Evolutionary conservation across 106 monocot species (phyloP), one percentile per base, ranked within the genome.

Genomic region (Dendrobium nobile): DNA sequence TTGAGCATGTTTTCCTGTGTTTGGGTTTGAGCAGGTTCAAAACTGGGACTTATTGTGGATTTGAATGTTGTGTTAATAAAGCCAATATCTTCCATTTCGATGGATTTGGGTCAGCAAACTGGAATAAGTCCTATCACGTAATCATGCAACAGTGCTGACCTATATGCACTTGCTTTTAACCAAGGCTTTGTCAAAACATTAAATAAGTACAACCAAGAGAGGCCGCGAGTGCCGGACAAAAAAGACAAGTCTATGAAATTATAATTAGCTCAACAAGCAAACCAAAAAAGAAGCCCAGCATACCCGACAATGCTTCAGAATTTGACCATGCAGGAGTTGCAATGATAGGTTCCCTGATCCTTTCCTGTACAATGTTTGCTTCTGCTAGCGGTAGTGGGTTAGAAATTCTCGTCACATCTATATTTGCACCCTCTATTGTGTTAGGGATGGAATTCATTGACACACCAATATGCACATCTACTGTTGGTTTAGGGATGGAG

Each of bases 261-360:
- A 70, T 37, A 15, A 33, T 16, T 70, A 37, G 70, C 37, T 33
- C 70, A 37, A 70, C n/a, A 61, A 37, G 16, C 70, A 70, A 33
- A 65, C 7, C 24, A 65, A 75, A 42, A 4, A 81, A 72, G 18
- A 18, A 75, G 65, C 48, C 11, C 1, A 82, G 72, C 64, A 67
- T 91, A 94, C 94, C 89, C 56, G 75, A 79, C 28, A 77, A 84
- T 44, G 85, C 84, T 86, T 92, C 91, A 84, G 80, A 85, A 64
- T 78, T 79, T 58, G 87, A 91, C 94, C 94, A 94, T 75, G 94
- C 90, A 79, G 90, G 84, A 77, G 87, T 81, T 40, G 78, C 83
- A 27, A 82, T 89, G 55, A 82, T 68, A 79, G 88, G 78, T 27
- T 78, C 80, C 77, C 85, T 85, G 78, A 84, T 94, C 80, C 84